Evolutionary conservation across 257 asterid species (phyloP), one percentile per base, ranked within the genome.

Genomic region (Hygrophila difformis): DNA sequence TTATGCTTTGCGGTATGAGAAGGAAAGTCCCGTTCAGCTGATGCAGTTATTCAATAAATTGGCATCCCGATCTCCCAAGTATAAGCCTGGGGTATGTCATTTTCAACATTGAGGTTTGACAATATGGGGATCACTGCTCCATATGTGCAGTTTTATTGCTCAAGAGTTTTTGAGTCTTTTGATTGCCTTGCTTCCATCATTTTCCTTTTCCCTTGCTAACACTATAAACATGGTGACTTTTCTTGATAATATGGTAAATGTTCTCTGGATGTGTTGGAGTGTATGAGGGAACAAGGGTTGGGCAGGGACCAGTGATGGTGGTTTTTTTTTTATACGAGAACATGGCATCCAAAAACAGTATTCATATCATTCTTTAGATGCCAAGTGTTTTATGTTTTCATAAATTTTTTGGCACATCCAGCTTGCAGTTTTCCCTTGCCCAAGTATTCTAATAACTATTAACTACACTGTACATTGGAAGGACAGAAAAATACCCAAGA

Each of bases 1-100:
- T 59, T 91, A 91, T 61, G 93, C 96, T 39, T 57, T 91, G 72
- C 94, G 98, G 45, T 91, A 91, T 64, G 98, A 91, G 75, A 91
- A 86, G 68, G 98, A 91, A 26, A 82, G 93, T 59, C 93, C 94
- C 4, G 94, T 82, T 66, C 98, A 89, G 78, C 78, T 85, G 64
- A 86, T 91, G 98, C 98, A 86, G 72, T 65, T 91, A 57, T 91
- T 91, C 66, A 86, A 82, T 64, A 91, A 91, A 71, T 61, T 91
- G 79, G 98, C 98, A 34, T 71, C 98, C 17, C 70, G 83, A 36
- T 79, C 93, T 64, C 95, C 96, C 12, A 82, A 91, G 78, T 91
- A 91, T 56, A 82, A 82, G 65, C 96, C 98, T 40, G 96, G 98
- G 88, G 98, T 91, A 78, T 55, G 69, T 24, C 53, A 26, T 39